Evolutionary conservation across 2,329 filamentous ascomycete species (phyloP).

Genomic region (Westerdykella aurantiaca): DNA sequence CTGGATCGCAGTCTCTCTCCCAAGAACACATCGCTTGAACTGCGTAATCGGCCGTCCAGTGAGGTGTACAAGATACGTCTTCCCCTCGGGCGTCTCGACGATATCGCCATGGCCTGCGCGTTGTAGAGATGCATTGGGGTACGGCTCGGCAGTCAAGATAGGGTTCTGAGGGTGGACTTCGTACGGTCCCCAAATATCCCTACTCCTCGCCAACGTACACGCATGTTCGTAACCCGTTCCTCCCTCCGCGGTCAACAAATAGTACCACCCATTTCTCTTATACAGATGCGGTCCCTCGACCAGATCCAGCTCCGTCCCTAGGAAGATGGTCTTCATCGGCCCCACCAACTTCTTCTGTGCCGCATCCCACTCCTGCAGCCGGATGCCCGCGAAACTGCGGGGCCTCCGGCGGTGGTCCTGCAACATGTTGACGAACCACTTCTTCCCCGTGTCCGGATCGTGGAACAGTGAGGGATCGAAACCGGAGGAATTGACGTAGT

Average conservation of each 20-base stretch:
- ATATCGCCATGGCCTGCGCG: conserved; percentile 36
- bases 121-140: conserved; percentile 28
- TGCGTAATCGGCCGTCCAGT: conserved; percentile 32
- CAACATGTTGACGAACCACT: conserved; percentile 36
- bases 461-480: conserved; percentile 51
- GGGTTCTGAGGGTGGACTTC: conserved; percentile 38
- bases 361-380: conserved; percentile 54
- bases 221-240: conserved; percentile 40
- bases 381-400: conserved; percentile 51
- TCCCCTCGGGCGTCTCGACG: conserved; percentile 30
- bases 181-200: conserved; percentile 39
- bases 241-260: conserved; percentile 34
- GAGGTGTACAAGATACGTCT: conserved; percentile 32
- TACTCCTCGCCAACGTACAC: conserved; percentile 36
- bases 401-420: conserved; percentile 32
- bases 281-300: conserved; percentile 36
- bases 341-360: conserved; percentile 48
- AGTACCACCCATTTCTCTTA: conserved; percentile 34
- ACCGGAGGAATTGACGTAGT: conserved; percentile 56
- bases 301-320: conserved; percentile 49
- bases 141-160: conserved; percentile 39
- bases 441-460: conserved; percentile 30
- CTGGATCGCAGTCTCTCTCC: conserved; percentile 45
- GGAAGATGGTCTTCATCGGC: conserved; percentile 48
- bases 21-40: conserved; percentile 30